Evolutionary conservation across 176 grass and related monocot genomes (phyloP).

Genomic region (Tillandsia leiboldiana): DNA sequence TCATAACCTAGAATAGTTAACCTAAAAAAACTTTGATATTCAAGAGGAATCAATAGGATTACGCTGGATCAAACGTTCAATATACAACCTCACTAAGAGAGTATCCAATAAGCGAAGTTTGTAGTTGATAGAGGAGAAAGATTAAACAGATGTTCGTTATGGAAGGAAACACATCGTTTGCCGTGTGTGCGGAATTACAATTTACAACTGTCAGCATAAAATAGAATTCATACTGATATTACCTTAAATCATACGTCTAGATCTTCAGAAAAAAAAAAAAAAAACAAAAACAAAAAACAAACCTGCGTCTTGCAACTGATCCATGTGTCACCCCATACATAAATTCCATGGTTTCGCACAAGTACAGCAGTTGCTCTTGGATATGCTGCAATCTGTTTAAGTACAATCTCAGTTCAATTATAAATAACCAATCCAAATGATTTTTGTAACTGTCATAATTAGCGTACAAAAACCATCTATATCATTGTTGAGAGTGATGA

Average conservation of each 20-base stretch:
- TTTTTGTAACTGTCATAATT: neutral
- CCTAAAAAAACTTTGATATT: neutral
- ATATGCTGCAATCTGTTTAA: conserved; percentile 74
- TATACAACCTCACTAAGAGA: too few relatives aligned
- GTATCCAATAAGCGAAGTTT: too few relatives aligned
- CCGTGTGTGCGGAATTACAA: neutral
- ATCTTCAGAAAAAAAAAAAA: conserved; percentile 9
- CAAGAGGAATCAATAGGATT: too few relatives aligned
- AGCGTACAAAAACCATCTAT: conserved; percentile 4
- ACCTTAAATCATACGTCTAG: neutral
- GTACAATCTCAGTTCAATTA: neutral
- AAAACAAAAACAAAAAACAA: conserved; percentile 18
- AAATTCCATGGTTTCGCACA: conserved; percentile 93
- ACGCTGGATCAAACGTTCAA: too few relatives aligned
- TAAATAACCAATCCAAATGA: neutral
- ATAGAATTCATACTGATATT: neutral
- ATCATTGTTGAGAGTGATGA: neutral
- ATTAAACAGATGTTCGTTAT: too few relatives aligned
- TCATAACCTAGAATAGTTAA: neutral
- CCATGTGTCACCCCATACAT: conserved; percentile 97
- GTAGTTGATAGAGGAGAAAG: too few relatives aligned
- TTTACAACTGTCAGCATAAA: conserved; percentile 1
- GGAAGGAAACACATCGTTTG: too few relatives aligned
- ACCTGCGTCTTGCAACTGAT: conserved; percentile 95
- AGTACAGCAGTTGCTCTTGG: conserved; percentile 92